phyloP scores from a whole-genome alignment of 441 rosid genomes.

The Corymbia citriodora region DNA sequence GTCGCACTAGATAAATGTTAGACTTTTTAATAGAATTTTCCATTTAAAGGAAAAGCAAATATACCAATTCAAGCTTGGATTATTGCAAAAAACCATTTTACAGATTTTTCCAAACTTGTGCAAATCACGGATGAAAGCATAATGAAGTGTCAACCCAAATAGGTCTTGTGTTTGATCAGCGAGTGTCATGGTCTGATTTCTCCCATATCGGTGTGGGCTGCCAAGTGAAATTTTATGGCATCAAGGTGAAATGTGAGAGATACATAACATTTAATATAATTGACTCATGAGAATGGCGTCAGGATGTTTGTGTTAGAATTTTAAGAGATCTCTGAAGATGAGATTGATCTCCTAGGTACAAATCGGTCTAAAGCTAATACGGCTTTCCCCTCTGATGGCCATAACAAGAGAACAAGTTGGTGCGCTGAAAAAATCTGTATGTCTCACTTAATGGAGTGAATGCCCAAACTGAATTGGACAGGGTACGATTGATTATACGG shows the following conservation, averaged over 20 bases:
- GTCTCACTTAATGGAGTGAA: neutral
- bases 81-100: neutral
- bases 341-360: neutral
- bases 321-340: neutral
- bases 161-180: neutral
- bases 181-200: neutral
- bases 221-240: neutral
- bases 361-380: fast-evolving
- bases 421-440: neutral
- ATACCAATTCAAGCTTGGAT: neutral
- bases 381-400: neutral
- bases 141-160: neutral
- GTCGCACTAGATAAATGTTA: neutral
- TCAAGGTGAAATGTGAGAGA: neutral
- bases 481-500: neutral
- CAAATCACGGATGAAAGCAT: neutral
- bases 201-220: neutral
- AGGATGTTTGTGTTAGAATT: neutral
- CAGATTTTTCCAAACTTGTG: neutral
- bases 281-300: neutral
- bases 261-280: neutral
- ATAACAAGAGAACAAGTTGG: neutral
- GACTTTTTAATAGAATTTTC: neutral
- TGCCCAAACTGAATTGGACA: neutral
- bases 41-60: neutral